phyloP scores from a whole-genome alignment of 2,329 filamentous ascomycete species.

The Xylaria sp. region DNA sequence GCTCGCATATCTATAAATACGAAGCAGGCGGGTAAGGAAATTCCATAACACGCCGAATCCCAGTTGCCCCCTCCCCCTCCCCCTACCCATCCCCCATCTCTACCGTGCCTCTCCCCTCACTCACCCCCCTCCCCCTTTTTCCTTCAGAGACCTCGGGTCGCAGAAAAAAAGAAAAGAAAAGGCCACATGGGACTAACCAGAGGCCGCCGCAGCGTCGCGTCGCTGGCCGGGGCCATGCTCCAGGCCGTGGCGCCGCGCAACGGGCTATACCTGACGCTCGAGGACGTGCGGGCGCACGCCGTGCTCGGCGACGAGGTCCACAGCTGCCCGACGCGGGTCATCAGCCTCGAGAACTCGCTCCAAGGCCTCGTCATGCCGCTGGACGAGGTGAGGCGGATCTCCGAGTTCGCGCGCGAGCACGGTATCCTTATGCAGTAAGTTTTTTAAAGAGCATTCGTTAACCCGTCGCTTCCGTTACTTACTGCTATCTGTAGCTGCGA shows the following conservation, averaged over 20 bases:
- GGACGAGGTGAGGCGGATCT: slow-evolving; percentile 38
- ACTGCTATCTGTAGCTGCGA: slow-evolving; percentile 40
- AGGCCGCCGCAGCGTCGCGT: slow-evolving; percentile 49
- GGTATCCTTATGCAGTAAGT: slow-evolving; percentile 45
- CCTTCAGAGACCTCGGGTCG: too few species aligned
- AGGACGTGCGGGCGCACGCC: slow-evolving; percentile 42
- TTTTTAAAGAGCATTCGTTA: too few species aligned
- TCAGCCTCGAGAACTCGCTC: slow-evolving; percentile 48
- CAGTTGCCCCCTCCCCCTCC: background rate
- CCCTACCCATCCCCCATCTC: too few species aligned
- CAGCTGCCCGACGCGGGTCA: slow-evolving; percentile 44
- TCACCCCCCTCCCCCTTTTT: background rate
- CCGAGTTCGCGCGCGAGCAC: slow-evolving; percentile 38
- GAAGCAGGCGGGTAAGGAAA: slow-evolving; percentile 49
- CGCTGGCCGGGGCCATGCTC: slow-evolving; percentile 66
- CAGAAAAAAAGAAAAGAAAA: too few species aligned
- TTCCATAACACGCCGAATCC: background rate
- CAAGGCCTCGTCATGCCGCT: slow-evolving; percentile 41
- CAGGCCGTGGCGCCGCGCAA: slow-evolving; percentile 47
- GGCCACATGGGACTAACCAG: slow-evolving; percentile 10
- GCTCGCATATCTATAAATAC: slow-evolving; percentile 67
- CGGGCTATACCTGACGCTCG: slow-evolving; percentile 45
- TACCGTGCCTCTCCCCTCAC: too few species aligned
- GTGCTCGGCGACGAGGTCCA: slow-evolving; percentile 47
- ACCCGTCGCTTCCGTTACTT: too few species aligned